Base-by-base conservation (phyloP, 192 early-diverging fungal genomes). In the Chytriomyces sp. region DNA sequence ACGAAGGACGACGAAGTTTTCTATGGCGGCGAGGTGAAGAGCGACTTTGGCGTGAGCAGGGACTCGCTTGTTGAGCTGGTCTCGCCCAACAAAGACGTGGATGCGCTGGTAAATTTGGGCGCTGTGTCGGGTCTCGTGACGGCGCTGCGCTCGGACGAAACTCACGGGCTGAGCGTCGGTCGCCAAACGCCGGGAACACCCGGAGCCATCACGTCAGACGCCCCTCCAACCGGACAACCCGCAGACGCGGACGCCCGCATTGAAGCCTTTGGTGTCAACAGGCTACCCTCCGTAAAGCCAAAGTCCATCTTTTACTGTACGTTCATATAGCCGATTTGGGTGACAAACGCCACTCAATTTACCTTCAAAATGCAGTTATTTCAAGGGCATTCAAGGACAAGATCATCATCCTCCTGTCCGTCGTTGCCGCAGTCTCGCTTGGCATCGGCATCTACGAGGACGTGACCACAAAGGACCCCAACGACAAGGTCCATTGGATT, bases 381-480 rank as follows among this genome's bases (percentile, higher is more conserved):
- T 25, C 59, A 36, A 44, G 34, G 8, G 85, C 85, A 5, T 52
- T 86, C 37, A 52, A 70, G 31, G 85, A 86, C 64, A 81, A 81
- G 55, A 86, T 79, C 12, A 64, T 93, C 85, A 91, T 96, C 58
- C 85, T 96, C 77, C 81, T 98, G 70, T 91, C 87, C 36, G 88
- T 94, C 54, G 96, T 94, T 33, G 87, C 94, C 36, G 64, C 90
- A 14, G 87, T 97, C 7, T 92, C 92, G 32, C 78, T 97, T 52
- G 89, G 85, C 22, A 85, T 96, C 54, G 94, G 95, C 44, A 79
- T 96, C 72, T 95, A 93, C 75, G 93, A 84, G 89, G 91, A 82
- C 80, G 80, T 57, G 81, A 84, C 55, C 77, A 64, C 85, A 52
- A 53, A 86, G 30, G 91, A 93, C 12, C 87, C 86, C 53, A 86